Conservation (phyloP, 805 yeast genomes). For the Metschnikowia colocasiae region DNA sequence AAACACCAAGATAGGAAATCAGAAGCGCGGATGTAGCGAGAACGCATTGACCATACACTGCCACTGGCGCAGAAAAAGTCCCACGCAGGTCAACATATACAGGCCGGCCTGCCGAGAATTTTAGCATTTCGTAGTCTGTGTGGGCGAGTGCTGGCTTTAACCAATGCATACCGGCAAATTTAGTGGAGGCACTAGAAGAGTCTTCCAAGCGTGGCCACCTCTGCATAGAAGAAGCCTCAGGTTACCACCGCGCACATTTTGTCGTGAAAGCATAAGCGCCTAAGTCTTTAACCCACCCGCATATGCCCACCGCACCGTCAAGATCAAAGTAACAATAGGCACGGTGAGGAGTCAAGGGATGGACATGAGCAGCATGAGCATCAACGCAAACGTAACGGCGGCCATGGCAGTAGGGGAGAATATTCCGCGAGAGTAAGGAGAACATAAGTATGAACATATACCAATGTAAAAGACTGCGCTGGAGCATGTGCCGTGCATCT, state of each 20-base stretch:
- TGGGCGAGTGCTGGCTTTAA: not conserved
- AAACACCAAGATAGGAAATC: not conserved
- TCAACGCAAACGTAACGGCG: too few species aligned
- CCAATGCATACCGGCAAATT: not conserved
- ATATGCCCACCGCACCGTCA: not conserved
- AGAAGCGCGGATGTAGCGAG: not conserved
- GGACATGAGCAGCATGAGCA: too few species aligned
- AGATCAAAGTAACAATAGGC: not conserved
- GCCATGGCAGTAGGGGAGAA: too few species aligned
- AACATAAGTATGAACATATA: too few species aligned
- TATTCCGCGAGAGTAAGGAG: too few species aligned
- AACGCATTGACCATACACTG: too few species aligned
- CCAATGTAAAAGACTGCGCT: too few species aligned
- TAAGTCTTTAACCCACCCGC: not conserved
- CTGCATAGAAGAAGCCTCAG: not conserved
- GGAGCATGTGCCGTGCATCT: too few species aligned
- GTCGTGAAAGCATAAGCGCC: constrained; percentile 2
- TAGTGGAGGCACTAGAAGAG: not conserved
- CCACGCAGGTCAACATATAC: too few species aligned
- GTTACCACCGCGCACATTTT: not conserved
- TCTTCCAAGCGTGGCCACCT: not conserved
- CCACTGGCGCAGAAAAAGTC: too few species aligned
- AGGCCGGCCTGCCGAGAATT: too few species aligned
- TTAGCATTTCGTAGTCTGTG: too few species aligned
- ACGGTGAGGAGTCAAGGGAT: not conserved